Evolutionary conservation across 768 basidiomycete genomes (phyloP).

Genomic region (Phallus indusiatus): DNA sequence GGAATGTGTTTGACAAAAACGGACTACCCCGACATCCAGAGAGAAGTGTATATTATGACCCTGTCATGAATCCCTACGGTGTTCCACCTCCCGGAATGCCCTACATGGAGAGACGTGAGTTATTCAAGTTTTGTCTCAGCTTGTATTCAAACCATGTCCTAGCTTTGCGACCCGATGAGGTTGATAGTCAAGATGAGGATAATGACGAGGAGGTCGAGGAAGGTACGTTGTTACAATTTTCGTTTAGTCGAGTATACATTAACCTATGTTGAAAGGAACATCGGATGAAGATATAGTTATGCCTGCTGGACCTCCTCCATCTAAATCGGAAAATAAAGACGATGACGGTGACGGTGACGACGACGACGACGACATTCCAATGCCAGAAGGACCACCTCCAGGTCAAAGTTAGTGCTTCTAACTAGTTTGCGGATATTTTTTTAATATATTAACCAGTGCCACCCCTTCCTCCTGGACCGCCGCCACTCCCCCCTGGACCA

Average conservation of each 20-base stretch:
- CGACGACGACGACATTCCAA: slow-evolving; percentile 77
- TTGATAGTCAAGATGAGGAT: slow-evolving; percentile 52
- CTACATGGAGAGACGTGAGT: slow-evolving; percentile 78
- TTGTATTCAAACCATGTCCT: neutral
- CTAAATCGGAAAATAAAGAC: slow-evolving; percentile 17
- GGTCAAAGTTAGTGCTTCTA: slow-evolving; percentile 1
- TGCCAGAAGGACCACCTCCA: slow-evolving; percentile 77
- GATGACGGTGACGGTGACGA: slow-evolving; percentile 30
- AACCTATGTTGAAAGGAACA: slow-evolving; percentile 8
- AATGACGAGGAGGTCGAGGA: slow-evolving; percentile 28
- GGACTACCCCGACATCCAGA: slow-evolving; percentile 88
- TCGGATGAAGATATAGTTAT: slow-evolving; percentile 55
- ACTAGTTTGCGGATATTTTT: neutral
- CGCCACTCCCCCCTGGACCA: slow-evolving; percentile 22
- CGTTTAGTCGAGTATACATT: neutral
- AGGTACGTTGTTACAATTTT: neutral
- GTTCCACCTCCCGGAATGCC: slow-evolving; percentile 96
- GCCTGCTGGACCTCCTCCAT: slow-evolving; percentile 56
- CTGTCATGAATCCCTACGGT: slow-evolving; percentile 87
- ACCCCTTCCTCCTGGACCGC: slow-evolving; percentile 11
- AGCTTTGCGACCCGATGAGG: slow-evolving; percentile 58
- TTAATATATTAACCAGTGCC: slow-evolving; percentile 2
- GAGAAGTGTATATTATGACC: slow-evolving; percentile 85
- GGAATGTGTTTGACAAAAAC: slow-evolving; percentile 71
- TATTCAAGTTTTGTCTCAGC: neutral